These are phyloP conservation scores for Neopestalotiopsis sp. DNA, from an alignment of 2,329 filamentous ascomycete genomes.

Conservation along the genomic window DNA sequence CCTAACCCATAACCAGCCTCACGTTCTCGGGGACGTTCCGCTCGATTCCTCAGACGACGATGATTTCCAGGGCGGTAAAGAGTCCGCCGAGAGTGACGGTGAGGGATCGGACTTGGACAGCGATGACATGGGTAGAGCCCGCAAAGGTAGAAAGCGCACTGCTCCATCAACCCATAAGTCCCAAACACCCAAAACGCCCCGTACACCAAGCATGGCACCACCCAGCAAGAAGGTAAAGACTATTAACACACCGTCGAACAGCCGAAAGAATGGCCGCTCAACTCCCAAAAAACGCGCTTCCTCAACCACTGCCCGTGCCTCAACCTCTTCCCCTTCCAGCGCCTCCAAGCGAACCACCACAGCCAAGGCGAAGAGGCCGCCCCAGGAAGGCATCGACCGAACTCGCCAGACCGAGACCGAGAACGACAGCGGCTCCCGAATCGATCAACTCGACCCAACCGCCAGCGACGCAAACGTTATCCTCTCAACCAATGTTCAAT, in stretches of 20 bases:
- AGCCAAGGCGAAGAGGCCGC: conserved; percentile 18
- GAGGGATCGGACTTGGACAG: conserved; percentile 14
- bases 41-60: conserved; percentile 26
- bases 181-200: conserved; percentile 4
- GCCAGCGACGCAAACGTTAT: background rate
- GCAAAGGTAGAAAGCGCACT: conserved; percentile 32
- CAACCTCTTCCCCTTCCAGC: background rate
- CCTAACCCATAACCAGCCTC: conserved; percentile 29
- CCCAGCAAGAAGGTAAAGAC: conserved; percentile 24
- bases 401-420: background rate
- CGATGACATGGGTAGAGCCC: conserved; percentile 19
- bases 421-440: background rate
- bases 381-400: conserved; percentile 8
- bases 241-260: conserved; percentile 31
- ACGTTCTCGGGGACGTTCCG: conserved; percentile 33
- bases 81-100: conserved; percentile 26
- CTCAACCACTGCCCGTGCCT: conserved; percentile 8
- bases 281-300: background rate
- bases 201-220: conserved; percentile 5
- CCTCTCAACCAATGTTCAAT: background rate
- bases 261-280: conserved; percentile 1
- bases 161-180: conserved; percentile 16
- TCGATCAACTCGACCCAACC: background rate
- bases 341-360: background rate
- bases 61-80: conserved; percentile 30